Evolutionary conservation across 2,329 filamentous ascomycete species (phyloP), one percentile per base, ranked within the genome.

Genomic region (Fragosphaeria purpurea): DNA sequence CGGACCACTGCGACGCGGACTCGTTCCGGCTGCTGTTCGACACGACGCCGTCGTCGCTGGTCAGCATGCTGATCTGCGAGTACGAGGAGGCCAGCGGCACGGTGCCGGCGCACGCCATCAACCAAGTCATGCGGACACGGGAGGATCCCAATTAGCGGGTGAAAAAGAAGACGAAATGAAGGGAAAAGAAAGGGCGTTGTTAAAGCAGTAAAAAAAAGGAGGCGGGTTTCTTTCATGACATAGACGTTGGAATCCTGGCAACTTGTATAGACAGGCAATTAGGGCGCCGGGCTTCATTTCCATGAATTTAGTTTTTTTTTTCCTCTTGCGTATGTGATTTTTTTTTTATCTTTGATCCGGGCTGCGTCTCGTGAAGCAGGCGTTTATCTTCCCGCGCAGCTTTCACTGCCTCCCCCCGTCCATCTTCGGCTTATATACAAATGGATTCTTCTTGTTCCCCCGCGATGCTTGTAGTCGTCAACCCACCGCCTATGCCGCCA

Each of bases 11-110:
- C 69, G 70, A 73, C 12, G 67, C 69, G 13, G 70, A 71, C 40
- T 69, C 67, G 4, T 79, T 80, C 62, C 67, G 78, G 13, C 76
- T 96, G 53, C 80, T 97, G 67, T 96, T 95, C 63, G 93, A 98
- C 65, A 87, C 91, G 45, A 98, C 93, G 1, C 86, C 85, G 11
- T 86, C 88, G 4, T 85, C 88, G 60, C 90, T 88, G 61, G 83
- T 97, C 57, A 84, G 87, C 40, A 86, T 90, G 67, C 84, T 98
- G 41, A 82, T 97, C 46, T 96, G 89, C 4, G 93, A 98, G 69
- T 83, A 97, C 47, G 82, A 97, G 52, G 95, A 89, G 9, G 93
- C 96, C 66, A 82, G 91, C 63, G 93, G 91, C 41, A 87, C 82
- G 60, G 77, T 94, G 55, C 87, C 89, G 47, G 86, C 89, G 1